phyloP scores from a whole-genome alignment of 2,329 filamentous ascomycete species.

The Aphanocladium album region DNA sequence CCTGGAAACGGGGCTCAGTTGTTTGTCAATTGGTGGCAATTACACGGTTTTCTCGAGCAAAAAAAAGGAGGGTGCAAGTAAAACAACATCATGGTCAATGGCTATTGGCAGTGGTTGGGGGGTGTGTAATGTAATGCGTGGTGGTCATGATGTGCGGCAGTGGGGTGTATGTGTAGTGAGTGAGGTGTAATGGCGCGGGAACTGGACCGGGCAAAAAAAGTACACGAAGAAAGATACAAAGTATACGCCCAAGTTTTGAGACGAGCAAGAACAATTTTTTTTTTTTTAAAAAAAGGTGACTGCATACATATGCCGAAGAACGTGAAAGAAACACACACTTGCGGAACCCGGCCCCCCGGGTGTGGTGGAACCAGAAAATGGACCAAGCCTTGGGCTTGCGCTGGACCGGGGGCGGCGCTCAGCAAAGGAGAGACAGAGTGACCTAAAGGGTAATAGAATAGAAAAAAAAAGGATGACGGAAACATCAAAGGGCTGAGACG shows the following conservation, averaged over 20 bases:
- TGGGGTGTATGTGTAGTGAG: not conserved
- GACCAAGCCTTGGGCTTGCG: too few relatives aligned
- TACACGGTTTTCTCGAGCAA: not conserved
- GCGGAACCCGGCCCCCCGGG: not conserved
- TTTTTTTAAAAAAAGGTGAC: constrained; percentile 20
- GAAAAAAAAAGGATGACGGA: too few relatives aligned
- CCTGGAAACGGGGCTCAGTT: not conserved
- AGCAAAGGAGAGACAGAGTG: constrained; percentile 18
- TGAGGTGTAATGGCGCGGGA: not conserved
- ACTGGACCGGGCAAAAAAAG: not conserved
- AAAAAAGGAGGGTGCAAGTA: constrained; percentile 22
- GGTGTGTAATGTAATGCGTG: too few relatives aligned
- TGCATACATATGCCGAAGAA: constrained; percentile 39
- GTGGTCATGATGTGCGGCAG: too few relatives aligned
- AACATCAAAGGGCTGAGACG: constrained; percentile 23
- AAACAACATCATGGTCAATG: too few relatives aligned
- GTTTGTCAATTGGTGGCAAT: not conserved
- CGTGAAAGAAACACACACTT: constrained; percentile 16
- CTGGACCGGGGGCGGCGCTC: too few relatives aligned
- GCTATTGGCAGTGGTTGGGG: too few relatives aligned
- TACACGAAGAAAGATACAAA: not conserved
- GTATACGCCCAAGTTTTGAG: not conserved
- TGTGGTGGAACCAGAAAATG: not conserved
- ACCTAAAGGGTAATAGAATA: too few relatives aligned
- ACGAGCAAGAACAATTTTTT: not conserved